Evolutionary conservation across 768 basidiomycete species (phyloP).

Genomic region (Gautieria morchelliformis): DNA sequence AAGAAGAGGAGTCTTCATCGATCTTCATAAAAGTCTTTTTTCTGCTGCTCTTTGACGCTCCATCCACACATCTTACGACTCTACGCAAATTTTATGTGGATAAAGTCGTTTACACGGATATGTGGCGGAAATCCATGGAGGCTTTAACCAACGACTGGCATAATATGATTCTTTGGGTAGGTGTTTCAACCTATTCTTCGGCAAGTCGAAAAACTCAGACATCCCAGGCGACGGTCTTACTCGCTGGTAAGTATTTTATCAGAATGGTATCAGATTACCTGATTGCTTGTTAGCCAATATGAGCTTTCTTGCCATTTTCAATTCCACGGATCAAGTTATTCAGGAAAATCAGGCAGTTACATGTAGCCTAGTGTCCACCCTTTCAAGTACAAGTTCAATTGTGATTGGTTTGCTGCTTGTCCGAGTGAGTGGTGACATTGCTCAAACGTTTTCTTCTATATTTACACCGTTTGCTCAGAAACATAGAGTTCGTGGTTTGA

Average conservation of each 20-base stretch:
- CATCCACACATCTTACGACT: background rate
- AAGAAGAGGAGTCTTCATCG: background rate
- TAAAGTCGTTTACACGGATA: background rate
- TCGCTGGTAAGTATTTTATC: background rate
- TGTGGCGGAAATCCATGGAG: background rate
- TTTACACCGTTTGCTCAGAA: background rate
- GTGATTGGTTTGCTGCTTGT: constrained; percentile 1
- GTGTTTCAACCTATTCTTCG: no score
- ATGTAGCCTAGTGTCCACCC: background rate
- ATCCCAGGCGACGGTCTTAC: background rate
- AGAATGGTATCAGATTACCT: background rate
- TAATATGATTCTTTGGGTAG: constrained; percentile 1
- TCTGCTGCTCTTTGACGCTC: background rate
- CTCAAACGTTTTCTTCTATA: background rate
- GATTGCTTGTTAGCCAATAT: background rate
- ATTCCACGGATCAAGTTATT: background rate
- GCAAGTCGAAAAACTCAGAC: no score
- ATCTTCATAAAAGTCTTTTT: background rate
- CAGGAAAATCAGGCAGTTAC: background rate
- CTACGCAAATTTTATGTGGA: background rate
- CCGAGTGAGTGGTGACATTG: background rate
- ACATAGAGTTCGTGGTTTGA: background rate
- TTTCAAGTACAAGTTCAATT: background rate
- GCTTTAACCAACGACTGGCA: background rate
- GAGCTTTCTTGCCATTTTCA: constrained; percentile 3